phyloP scores from a whole-genome alignment of 208 protist genomes.

The Strigomonas culicis region DNA sequence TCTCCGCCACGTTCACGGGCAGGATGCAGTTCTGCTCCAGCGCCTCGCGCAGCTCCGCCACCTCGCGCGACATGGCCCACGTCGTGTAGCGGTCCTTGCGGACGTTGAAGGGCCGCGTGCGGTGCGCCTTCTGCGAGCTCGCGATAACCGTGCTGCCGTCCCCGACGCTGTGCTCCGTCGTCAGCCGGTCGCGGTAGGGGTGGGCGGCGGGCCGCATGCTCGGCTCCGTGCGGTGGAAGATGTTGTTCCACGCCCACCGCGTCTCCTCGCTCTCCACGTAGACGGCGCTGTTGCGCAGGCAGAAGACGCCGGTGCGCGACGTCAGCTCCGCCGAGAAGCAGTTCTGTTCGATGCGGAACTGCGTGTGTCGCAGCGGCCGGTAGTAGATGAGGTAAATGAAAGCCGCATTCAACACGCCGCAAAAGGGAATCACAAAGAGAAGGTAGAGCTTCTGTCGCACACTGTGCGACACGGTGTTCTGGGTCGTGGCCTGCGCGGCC shows the following conservation, averaged over 20 bases:
- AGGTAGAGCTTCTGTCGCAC: constrained; percentile 80
- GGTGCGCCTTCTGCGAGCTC: constrained; percentile 5
- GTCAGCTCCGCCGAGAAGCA: constrained; percentile 31
- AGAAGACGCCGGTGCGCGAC: constrained; percentile 21
- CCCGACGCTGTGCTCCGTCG: background rate
- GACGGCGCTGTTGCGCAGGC: constrained; percentile 31
- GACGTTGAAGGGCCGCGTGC: constrained; percentile 44
- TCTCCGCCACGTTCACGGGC: constrained; percentile 24
- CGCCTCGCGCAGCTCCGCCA: constrained; percentile 32
- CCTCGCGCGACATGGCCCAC: constrained; percentile 41
- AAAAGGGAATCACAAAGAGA: constrained; percentile 60
- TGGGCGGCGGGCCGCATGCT: background rate
- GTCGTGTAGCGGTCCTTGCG: constrained; percentile 40
- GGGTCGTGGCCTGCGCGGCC: constrained; percentile 33
- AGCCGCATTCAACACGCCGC: constrained; percentile 32
- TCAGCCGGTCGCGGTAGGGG: background rate
- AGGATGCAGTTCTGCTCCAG: constrained; percentile 43
- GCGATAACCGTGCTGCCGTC: background rate
- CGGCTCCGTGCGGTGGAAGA: background rate
- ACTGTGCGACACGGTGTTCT: constrained; percentile 22
- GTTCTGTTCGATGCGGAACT: constrained; percentile 68
- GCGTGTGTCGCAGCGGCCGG: constrained; percentile 54
- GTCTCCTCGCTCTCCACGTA: constrained; percentile 3
- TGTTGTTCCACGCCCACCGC: background rate
- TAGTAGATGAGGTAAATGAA: constrained; percentile 81